Evolutionary conservation across 2,329 filamentous ascomycete species (phyloP), one percentile per base, ranked within the genome.

Genomic region (Chlorencoelia australis): DNA sequence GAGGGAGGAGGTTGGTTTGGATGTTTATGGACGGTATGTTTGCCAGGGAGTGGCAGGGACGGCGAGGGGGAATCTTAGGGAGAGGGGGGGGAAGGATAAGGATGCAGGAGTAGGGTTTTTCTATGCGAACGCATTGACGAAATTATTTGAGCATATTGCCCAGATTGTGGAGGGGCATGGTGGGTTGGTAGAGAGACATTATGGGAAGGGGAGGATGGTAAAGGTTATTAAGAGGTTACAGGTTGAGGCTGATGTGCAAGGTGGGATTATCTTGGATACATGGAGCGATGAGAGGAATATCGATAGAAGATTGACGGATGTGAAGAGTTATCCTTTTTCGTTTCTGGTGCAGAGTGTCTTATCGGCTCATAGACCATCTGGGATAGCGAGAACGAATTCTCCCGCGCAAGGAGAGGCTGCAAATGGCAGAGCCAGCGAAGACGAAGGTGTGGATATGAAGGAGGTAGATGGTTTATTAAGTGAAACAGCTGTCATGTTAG

Each of bases 281-380:
- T 98, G 91, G 87, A 80, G 79, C 37, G 91, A 98, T 46, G 89
- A 96, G 55, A 74, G 87, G 41, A 73, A 68, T 41, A 75, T 98
- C 31, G 83, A 89, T 54, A 75, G 89, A 50, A 85, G 82, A 54
- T 67, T 98, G 43, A 96, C 84, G 3, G 91, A 98, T 53, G 85
- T 94, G 59, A 96, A 93, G 63, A 94, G 88, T 37, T 98, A 98
- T 56, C 88, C 91, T 1, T 98, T 94, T 59, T 94, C 88, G 0
- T 98, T 98, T 55, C 65, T 98, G 29, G 88, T 96, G 0, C 88
- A 95, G 60, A 95, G 88, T 62, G 95, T 94, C 57, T 59, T 94
- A 30, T 77, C 84, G 0, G 67, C 73, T 19, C 80, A 85, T 40
- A 79, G 79, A 42, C 66, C 62, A 6, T 59, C 68, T 26, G 75